A percentile compares a stretch with the other conserved stretches of the same genome.
phyloP scores from a whole-genome alignment of 2,329 filamentous ascomycete species.

The Truncatella angustata region DNA sequence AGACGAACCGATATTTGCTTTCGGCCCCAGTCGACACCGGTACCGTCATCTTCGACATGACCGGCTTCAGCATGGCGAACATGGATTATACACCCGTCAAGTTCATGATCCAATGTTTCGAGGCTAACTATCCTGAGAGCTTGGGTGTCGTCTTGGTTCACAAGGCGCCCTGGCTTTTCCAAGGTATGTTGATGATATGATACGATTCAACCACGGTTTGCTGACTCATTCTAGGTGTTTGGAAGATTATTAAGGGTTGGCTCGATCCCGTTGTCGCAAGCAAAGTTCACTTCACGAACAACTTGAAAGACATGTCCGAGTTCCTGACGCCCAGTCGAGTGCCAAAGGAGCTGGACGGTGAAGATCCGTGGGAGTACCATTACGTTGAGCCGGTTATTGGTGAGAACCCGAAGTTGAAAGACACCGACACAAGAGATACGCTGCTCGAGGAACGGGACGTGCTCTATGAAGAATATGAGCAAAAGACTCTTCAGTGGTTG shows the following conservation, averaged over 20 bases:
- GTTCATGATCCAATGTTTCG: slow-evolving; percentile 99
- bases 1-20: slow-evolving; percentile 85
- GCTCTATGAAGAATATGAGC: slow-evolving; percentile 73
- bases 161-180: slow-evolving; percentile 96
- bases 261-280: slow-evolving; percentile 92
- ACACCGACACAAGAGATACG: slow-evolving; percentile 58
- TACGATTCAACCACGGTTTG: not conserved
- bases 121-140: slow-evolving; percentile 96
- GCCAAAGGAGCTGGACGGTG: slow-evolving; percentile 79
- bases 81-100: slow-evolving; percentile 98
- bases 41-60: slow-evolving; percentile 95
- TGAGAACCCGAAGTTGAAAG: slow-evolving; percentile 76
- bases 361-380: slow-evolving; percentile 79
- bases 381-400: slow-evolving; percentile 74
- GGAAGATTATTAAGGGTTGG: slow-evolving; percentile 95
- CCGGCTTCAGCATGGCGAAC: slow-evolving; percentile 86
- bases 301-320: slow-evolving; percentile 70
- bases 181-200: slow-evolving; percentile 54
- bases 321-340: slow-evolving; percentile 73
- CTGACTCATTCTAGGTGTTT: slow-evolving; percentile 62
- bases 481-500: slow-evolving; percentile 75
- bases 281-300: slow-evolving; percentile 93
- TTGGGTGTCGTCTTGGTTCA: slow-evolving; percentile 89
- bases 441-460: slow-evolving; percentile 62
- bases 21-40: slow-evolving; percentile 83